phyloP scores from a whole-genome alignment of 441 rosid species.

The Pelargonium fulgidum region DNA sequence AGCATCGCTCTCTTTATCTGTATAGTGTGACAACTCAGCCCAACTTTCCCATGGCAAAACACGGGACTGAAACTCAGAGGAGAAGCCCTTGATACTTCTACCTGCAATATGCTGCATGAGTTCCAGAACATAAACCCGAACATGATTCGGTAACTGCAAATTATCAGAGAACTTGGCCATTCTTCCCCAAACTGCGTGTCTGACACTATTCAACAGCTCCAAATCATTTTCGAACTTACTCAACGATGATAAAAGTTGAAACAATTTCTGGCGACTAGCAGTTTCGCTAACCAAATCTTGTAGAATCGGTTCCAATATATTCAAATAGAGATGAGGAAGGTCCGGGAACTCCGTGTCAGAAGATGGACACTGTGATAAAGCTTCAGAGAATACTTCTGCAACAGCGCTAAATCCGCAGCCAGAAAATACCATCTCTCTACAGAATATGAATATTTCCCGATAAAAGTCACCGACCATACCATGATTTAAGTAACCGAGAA shows the following conservation, averaged over 20 bases:
- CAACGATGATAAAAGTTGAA: conserved; percentile 63
- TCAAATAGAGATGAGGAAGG: conserved; percentile 54
- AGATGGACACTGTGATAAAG: conserved; percentile 32
- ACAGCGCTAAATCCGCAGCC: conserved; percentile 78
- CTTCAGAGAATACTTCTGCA: conserved; percentile 66
- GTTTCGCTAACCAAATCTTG: conserved; percentile 48
- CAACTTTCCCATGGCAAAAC: conserved; percentile 83
- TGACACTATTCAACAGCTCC: conserved; percentile 62
- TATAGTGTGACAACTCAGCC: conserved; percentile 46
- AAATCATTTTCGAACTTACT: conserved; percentile 70
- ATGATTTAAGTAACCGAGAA: conserved; percentile 42
- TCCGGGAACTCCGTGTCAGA: conserved; percentile 32
- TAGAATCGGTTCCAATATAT: conserved; percentile 61
- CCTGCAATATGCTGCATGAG: conserved; percentile 75
- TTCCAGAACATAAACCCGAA: conserved; percentile 77
- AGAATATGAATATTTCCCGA: conserved; percentile 46
- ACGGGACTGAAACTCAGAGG: conserved; percentile 47
- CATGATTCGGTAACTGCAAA: conserved; percentile 65
- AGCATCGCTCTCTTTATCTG: conserved; percentile 38
- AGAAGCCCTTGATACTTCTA: conserved; percentile 49
- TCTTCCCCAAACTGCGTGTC: conserved; percentile 73
- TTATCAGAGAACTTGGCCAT: conserved; percentile 64
- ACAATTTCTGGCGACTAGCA: conserved; percentile 45
- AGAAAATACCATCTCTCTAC: conserved; percentile 77
- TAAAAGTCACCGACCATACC: conserved; percentile 51